phyloP scores from a whole-genome alignment of 805 yeast species.

The Blastobotrys parvus region DNA sequence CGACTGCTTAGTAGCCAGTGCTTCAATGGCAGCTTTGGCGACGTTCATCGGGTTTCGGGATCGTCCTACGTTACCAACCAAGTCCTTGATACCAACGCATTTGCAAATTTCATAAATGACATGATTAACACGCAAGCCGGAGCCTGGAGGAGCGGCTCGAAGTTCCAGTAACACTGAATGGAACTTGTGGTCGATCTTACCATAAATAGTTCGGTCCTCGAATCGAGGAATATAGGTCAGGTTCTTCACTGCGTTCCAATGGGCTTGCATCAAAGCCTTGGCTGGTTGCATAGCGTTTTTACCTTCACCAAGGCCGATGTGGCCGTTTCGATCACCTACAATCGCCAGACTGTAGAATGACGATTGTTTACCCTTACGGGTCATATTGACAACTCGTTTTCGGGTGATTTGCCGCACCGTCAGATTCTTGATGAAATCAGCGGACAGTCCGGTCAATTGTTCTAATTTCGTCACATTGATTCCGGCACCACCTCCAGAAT shows the following conservation, averaged over 20 bases:
- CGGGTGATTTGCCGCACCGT: conserved; percentile 39
- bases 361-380: conserved; percentile 83
- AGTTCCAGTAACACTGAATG: conserved; percentile 80
- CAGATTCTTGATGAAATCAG: conserved; percentile 48
- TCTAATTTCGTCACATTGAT: conserved; percentile 26
- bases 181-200: conserved; percentile 71
- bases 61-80: conserved; percentile 84
- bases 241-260: conserved; percentile 89
- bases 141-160: conserved; percentile 86
- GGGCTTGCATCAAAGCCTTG: conserved; percentile 73
- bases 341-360: conserved; percentile 77
- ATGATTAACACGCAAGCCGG: conserved; percentile 87
- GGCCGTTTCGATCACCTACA: conserved; percentile 89
- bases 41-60: conserved; percentile 94
- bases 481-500: conserved; percentile 22
- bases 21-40: conserved; percentile 81
- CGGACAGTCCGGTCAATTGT: conserved; percentile 34
- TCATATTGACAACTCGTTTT: conserved; percentile 82
- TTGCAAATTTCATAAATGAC: conserved; percentile 85
- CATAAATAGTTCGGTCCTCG: conserved; percentile 85
- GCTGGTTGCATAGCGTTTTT: conserved; percentile 71
- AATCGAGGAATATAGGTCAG: conserved; percentile 73
- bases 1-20: conserved; percentile 63
- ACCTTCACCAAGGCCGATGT: conserved; percentile 94
- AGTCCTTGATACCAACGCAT: conserved; percentile 88